Conservation (phyloP, 768 basidiomycete species). For the Tephrocybe sp. region DNA sequence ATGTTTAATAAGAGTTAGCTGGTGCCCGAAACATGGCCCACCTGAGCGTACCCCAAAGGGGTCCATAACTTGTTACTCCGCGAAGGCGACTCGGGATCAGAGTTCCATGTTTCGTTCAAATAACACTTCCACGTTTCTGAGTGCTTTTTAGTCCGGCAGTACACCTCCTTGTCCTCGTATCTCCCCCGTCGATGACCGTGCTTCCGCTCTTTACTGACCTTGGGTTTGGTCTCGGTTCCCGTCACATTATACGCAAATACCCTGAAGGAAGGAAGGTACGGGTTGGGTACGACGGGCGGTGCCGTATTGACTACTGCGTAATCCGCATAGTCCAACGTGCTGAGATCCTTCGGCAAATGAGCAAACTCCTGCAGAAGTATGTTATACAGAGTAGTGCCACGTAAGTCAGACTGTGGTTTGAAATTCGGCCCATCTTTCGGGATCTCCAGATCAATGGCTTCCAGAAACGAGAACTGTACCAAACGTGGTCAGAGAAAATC, state of each 20-base stretch:
- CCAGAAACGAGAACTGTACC: constrained; percentile 53
- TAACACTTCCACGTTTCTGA: constrained; percentile 64
- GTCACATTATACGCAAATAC: constrained; percentile 81
- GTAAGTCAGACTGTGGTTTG: constrained; percentile 2
- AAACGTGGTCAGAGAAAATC: constrained; percentile 12
- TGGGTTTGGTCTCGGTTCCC: constrained; percentile 25
- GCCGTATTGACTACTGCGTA: constrained; percentile 78
- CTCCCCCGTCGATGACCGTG: constrained; percentile 50
- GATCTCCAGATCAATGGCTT: constrained; percentile 52
- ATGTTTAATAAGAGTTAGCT: constrained; percentile 7
- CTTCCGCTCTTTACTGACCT: constrained; percentile 32
- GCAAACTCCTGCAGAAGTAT: constrained; percentile 64
- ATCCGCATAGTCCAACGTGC: constrained; percentile 54
- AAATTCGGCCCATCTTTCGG: constrained; percentile 21
- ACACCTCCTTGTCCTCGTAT: constrained; percentile 39
- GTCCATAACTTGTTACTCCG: constrained; percentile 66
- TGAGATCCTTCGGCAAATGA: constrained; percentile 51
- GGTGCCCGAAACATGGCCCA: constrained; percentile 28
- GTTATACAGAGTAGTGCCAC: constrained; percentile 40
- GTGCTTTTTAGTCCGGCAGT: constrained; percentile 50
- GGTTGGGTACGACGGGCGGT: constrained; percentile 84
- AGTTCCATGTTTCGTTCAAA: constrained; percentile 56
- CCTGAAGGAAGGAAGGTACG: constrained; percentile 77
- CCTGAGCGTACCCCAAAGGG: constrained; percentile 85
- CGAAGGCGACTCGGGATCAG: constrained; percentile 65